Evolutionary conservation across 805 yeast species (phyloP).

Genomic region (Pichia nanzhaoensis): DNA sequence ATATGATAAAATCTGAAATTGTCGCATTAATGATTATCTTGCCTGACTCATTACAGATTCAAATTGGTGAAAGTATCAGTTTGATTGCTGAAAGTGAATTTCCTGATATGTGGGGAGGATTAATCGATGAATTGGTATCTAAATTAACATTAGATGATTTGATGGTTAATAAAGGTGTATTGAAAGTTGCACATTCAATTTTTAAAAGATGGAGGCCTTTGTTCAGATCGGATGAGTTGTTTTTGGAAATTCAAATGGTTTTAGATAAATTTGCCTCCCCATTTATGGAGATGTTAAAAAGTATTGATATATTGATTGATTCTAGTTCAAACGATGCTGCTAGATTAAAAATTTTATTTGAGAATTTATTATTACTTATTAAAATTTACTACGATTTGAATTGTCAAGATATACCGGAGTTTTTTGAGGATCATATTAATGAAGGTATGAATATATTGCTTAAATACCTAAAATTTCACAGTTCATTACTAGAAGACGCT

Average conservation of each 20-base stretch:
- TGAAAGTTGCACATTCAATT: constrained; percentile 90
- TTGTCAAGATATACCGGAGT: constrained; percentile 97
- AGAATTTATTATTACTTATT: constrained; percentile 60
- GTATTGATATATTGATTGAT: constrained; percentile 61
- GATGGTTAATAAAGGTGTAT: constrained; percentile 73
- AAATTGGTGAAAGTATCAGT: constrained; percentile 89
- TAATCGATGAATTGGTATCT: constrained; percentile 65
- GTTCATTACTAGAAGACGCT: constrained; percentile 47
- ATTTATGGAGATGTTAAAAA: constrained; percentile 59
- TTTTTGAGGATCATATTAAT: constrained; percentile 84
- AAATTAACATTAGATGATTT: constrained; percentile 63
- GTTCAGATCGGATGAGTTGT: constrained; percentile 84
- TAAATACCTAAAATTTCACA: constrained; percentile 63
- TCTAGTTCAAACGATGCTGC: constrained; percentile 39
- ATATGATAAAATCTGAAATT: constrained; percentile 65
- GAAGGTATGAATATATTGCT: constrained; percentile 76
- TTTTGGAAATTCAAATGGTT: constrained; percentile 80
- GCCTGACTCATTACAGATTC: constrained; percentile 78
- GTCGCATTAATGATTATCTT: constrained; percentile 78
- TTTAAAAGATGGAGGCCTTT: constrained; percentile 96
- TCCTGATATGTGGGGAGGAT: constrained; percentile 80
- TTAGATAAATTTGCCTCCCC: constrained; percentile 77
- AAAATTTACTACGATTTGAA: constrained; percentile 90
- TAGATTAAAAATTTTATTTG: constrained; percentile 51
- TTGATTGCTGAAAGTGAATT: constrained; percentile 94